Evolutionary conservation across 2,329 filamentous ascomycete species (phyloP), one percentile per base, ranked within the genome.

Genomic region (Allantophomopsis lycopodina): DNA sequence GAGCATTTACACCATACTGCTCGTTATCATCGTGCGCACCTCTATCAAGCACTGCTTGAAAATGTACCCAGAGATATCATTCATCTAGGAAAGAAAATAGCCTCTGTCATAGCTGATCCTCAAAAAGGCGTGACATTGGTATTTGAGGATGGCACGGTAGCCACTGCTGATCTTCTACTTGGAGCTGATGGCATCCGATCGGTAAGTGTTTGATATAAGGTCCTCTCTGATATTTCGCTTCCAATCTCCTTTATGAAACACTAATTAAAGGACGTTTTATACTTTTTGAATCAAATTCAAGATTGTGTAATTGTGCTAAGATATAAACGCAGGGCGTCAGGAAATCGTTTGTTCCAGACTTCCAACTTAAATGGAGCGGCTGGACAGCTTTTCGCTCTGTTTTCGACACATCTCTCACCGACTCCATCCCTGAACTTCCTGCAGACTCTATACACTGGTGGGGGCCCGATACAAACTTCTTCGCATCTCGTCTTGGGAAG

Each of bases 171-270:
- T 43, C 39, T 60, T 14, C 38, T 60, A 0, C 30, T 61, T 3
- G 59, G 56, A 16, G 53, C 58, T 30, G 59, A 61, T 48, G 57
- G 59, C 1, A 52, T 60, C n/a, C 48, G 49, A n/a, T 60, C 57
- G n/a, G 54, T 55, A 38, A 40, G 57, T 38, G 44, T 45, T 35
- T 42, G 43, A 7, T 46, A 36, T 28, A 28, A 28, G 8, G 23
- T 28, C 23, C 10, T 28, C 8, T 20, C 3, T 28, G 23, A 28
- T 28, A 18, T 32, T 37, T 23, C 39, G 12, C 20, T 20, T 32
- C 16, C 18, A 6, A 7, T 17, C 17, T 20, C 8, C 17, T 36
- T 37, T 36, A n/a, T 31, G 23, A 28, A 13, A n/a, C 8, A n/a
- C 13, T 3, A 16, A 10, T 4, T 13, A 21, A 14, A 20, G 13